Evolutionary conservation across 768 basidiomycete genomes (phyloP).

Genomic region (Psilocybe subaeruginosa): DNA sequence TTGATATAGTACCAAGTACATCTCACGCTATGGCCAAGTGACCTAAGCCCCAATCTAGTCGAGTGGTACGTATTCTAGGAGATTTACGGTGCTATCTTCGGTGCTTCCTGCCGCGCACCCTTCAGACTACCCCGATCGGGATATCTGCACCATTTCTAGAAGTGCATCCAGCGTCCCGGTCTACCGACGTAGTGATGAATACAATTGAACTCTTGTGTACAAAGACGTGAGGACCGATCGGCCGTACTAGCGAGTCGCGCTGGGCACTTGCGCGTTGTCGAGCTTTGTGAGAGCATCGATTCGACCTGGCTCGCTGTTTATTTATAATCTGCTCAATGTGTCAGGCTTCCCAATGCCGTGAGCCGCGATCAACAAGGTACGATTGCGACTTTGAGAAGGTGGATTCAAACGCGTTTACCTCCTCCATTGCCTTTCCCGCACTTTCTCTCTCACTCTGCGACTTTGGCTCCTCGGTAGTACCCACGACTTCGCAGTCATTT

Average conservation of each 20-base stretch:
- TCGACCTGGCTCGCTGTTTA: not conserved
- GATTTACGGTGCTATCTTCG: not conserved
- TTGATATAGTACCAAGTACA: not conserved
- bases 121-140: not conserved
- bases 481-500: not conserved
- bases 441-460: not conserved
- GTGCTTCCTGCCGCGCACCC: not conserved
- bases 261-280: not conserved
- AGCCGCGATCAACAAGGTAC: not conserved
- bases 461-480: not conserved
- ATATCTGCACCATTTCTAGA: not conserved
- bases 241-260: not conserved
- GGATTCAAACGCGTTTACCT: not conserved
- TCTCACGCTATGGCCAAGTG: not conserved
- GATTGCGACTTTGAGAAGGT: not conserved
- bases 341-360: not conserved
- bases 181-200: not conserved
- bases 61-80: not conserved
- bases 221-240: not conserved
- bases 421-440: not conserved
- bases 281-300: not conserved
- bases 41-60: not conserved
- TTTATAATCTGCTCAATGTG: not conserved
- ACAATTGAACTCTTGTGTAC: not conserved
- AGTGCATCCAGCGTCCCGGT: not conserved